Percentiles rank a stretch among this genome's conserved stretches.
Conservation (phyloP, 495 filamentous ascomycete species). For the Hypoxylon trugodes region DNA sequence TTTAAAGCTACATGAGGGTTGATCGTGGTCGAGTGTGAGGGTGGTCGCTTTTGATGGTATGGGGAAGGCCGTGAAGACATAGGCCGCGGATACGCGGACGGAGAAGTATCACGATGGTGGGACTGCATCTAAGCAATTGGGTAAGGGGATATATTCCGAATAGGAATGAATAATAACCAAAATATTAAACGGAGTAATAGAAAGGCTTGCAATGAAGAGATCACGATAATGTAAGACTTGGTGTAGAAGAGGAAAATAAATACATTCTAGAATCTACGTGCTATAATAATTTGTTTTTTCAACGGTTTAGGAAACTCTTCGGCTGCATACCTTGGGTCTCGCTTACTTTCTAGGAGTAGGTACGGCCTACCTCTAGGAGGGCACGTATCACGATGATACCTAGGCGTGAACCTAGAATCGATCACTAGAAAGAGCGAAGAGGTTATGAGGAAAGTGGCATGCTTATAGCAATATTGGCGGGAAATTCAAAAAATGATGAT, state of each 20-base stretch:
- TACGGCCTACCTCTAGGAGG: too few species aligned
- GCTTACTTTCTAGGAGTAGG: too few species aligned
- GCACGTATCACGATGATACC: too few species aligned
- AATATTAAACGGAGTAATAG: constrained; percentile 1
- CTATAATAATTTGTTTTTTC: too few species aligned
- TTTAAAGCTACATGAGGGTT: constrained; percentile 22
- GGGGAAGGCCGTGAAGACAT: constrained; percentile 18
- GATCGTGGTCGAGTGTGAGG: constrained; percentile 35
- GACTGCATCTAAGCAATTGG: constrained; percentile 34
- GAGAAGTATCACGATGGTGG: constrained; percentile 31
- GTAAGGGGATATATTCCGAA: background rate
- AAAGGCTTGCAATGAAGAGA: background rate
- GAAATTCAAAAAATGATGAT: background rate
- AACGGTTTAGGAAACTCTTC: too few species aligned
- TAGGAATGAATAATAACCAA: constrained; percentile 6
- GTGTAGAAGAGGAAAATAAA: too few species aligned
- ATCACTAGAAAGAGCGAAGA: too few species aligned
- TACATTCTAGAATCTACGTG: background rate
- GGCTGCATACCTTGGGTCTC: too few species aligned
- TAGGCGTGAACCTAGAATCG: background rate
- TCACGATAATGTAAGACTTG: too few species aligned
- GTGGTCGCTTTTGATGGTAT: constrained; percentile 29
- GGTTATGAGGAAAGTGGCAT: too few species aligned
- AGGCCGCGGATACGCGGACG: constrained; percentile 10
- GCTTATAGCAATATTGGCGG: background rate